Evolutionary conservation across 1,139 yeast genomes (phyloP).

Genomic region (Yamadazyma buinensis): DNA sequence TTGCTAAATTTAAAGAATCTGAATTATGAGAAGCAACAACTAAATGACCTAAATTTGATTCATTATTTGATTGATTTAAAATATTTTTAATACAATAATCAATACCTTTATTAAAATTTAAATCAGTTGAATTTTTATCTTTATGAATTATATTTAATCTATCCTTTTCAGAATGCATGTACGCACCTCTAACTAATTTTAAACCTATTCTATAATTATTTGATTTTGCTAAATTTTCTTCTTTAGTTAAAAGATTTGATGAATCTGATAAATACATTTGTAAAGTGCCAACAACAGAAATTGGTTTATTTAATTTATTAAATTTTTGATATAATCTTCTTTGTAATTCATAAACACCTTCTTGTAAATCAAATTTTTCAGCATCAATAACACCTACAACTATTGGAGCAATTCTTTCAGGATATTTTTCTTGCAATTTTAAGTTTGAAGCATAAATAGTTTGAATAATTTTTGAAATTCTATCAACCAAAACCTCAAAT

Average conservation of each 20-base stretch:
- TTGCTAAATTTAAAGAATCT: slow-evolving; percentile 71
- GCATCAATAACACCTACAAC: slow-evolving; percentile 91
- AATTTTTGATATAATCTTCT: slow-evolving; percentile 73
- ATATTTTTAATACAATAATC: slow-evolving; percentile 61
- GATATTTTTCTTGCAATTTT: slow-evolving; percentile 48
- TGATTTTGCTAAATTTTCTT: slow-evolving; percentile 60
- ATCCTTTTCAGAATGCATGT: slow-evolving; percentile 82
- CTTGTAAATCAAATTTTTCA: slow-evolving; percentile 82
- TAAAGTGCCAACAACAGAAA: slow-evolving; percentile 83
- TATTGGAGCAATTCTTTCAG: slow-evolving; percentile 71
- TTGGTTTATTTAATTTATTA: slow-evolving; percentile 56
- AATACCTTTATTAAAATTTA: slow-evolving; percentile 70
- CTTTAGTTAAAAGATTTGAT: slow-evolving; percentile 55
- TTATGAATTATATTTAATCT: slow-evolving; percentile 65
- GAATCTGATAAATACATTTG: slow-evolving; percentile 88
- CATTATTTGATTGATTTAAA: slow-evolving; percentile 39
- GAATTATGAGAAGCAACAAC: slow-evolving; percentile 92
- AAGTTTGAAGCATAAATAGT: slow-evolving; percentile 56
- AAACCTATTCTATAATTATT: slow-evolving; percentile 74
- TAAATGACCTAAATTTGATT: slow-evolving; percentile 69
- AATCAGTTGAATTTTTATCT: slow-evolving; percentile 75
- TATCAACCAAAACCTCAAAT: slow-evolving; percentile 60
- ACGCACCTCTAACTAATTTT: slow-evolving; percentile 97
- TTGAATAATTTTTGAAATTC: slow-evolving; percentile 56
- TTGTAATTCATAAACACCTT: slow-evolving; percentile 89